These are phyloP conservation scores for Pyrenophora tritici-repentis DNA, from an alignment of 2,329 filamentous ascomycete genomes.

Conservation along the genomic window DNA sequence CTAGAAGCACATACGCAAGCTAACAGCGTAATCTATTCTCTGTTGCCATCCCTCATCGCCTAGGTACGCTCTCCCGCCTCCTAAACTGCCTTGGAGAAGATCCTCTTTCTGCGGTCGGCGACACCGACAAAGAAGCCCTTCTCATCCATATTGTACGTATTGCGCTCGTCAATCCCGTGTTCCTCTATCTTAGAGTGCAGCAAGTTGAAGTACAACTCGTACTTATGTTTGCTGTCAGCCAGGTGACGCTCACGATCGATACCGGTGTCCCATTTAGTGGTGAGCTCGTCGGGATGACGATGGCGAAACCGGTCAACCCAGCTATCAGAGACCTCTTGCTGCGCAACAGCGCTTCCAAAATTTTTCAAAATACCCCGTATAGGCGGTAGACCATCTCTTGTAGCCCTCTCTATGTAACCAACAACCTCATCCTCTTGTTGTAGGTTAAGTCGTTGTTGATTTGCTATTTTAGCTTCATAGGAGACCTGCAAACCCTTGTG, in stretches of 20 bases:
- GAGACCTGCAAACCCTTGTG: not conserved
- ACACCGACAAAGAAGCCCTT: conserved; percentile 2
- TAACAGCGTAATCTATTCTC: conserved; percentile 15
- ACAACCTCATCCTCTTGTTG: not conserved
- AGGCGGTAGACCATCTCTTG: not conserved
- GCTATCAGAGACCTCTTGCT: not conserved
- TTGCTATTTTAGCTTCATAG: not conserved
- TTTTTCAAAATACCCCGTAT: not conserved
- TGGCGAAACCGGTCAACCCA: not conserved
- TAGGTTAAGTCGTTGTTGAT: not conserved
- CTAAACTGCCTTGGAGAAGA: conserved; percentile 6
- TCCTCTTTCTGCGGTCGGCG: conserved; percentile 4
- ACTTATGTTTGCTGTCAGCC: no score
- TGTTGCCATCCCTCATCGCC: conserved; percentile 9
- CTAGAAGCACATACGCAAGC: conserved; percentile 18
- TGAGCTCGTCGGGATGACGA: not conserved
- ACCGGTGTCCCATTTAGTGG: not conserved
- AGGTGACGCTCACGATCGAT: not conserved
- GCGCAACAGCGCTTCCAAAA: not conserved
- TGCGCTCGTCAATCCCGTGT: no score
- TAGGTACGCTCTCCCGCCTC: not conserved
- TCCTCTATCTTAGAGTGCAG: no score
- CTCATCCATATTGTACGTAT: no score
- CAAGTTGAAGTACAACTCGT: no score
- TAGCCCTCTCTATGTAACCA: not conserved